Evolutionary conservation across 768 basidiomycete species (phyloP).

Genomic region (Naganishia vishniacii): DNA sequence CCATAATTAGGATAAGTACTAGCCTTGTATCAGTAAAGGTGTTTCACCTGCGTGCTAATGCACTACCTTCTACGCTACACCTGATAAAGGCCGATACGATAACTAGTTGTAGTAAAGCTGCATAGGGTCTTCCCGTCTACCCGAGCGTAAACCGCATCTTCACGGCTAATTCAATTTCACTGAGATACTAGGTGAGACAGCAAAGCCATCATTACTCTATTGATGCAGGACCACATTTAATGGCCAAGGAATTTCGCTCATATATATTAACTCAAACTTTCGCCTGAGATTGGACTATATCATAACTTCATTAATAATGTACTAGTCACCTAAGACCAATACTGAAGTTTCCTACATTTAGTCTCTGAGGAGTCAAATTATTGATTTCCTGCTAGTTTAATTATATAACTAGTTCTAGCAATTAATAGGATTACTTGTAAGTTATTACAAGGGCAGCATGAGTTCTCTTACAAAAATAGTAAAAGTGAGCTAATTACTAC

Average conservation of each 20-base stretch:
- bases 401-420: no score
- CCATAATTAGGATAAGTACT: conserved; percentile 8
- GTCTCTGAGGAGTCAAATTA: no score
- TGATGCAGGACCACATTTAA: conserved; percentile 41
- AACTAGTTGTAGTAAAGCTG: conserved; percentile 41
- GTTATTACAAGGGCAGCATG: no score
- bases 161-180: conserved; percentile 42
- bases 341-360: no score
- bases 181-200: conserved; percentile 39
- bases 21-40: conserved; percentile 30
- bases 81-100: conserved; percentile 31
- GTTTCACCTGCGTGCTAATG: conserved; percentile 33
- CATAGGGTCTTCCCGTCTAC: conserved; percentile 35
- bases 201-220: conserved; percentile 37
- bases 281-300: no score
- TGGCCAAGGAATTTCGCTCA: conserved; percentile 40
- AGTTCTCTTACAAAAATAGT: no score
- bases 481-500: conserved; percentile 18
- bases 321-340: no score
- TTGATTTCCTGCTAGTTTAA: no score
- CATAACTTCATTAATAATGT: no score
- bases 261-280: no score
- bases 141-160: conserved; percentile 38
- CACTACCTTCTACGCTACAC: conserved; percentile 39
- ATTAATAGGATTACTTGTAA: no score